These are phyloP conservation scores for Hygrocybe coccinea DNA, from an alignment of 768 basidiomycete species.

Conservation along the genomic window DNA sequence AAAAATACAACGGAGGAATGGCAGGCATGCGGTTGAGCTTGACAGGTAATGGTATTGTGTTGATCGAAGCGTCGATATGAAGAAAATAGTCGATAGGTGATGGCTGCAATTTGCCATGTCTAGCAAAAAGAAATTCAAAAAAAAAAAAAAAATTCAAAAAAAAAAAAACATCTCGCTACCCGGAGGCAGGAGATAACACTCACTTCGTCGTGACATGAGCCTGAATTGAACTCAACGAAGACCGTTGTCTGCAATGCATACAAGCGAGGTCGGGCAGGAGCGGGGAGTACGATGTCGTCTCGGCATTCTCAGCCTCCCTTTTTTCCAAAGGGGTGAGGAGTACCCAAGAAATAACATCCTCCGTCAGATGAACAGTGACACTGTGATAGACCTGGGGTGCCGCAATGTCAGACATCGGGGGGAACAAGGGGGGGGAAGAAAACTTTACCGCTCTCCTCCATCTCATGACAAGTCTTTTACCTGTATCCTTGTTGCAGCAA, in stretches of 20 bases:
- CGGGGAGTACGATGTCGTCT: background rate
- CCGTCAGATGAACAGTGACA: background rate
- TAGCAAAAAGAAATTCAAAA: background rate
- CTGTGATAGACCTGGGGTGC: background rate
- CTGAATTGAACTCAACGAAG: background rate
- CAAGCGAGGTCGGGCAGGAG: background rate
- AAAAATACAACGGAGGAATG: background rate
- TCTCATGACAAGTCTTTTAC: background rate
- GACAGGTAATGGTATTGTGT: background rate
- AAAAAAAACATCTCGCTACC: background rate
- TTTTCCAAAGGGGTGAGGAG: background rate
- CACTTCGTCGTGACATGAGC: background rate
- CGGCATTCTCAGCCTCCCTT: background rate
- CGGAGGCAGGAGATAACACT: background rate
- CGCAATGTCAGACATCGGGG: background rate
- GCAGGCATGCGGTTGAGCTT: background rate
- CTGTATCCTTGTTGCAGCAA: background rate
- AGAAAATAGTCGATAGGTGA: background rate
- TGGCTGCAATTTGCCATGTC: background rate
- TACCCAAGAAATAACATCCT: background rate
- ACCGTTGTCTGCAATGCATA: background rate
- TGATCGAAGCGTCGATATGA: background rate
- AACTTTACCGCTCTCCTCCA: conserved; percentile 1
- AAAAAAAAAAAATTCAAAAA: background rate
- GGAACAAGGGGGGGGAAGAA: background rate